phyloP scores from a whole-genome alignment of 139 green algal species.

The Picochlorum costavermella region DNA sequence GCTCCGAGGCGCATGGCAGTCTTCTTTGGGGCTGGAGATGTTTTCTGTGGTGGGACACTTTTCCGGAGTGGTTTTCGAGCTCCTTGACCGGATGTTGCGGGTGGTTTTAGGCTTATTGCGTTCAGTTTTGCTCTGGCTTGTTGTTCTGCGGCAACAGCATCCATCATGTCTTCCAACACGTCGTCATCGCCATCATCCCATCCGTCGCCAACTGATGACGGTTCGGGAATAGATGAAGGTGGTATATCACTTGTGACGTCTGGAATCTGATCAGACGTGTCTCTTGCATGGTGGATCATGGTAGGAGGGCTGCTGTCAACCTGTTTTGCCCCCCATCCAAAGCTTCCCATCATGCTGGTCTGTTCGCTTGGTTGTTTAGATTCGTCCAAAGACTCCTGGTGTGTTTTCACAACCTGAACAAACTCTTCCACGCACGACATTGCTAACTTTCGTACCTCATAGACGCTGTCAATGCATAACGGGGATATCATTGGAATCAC shows the following conservation, averaged over 20 bases:
- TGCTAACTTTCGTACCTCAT: slow-evolving; percentile 47
- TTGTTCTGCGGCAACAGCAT: slow-evolving; percentile 7
- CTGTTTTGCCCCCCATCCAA: slow-evolving; percentile 9
- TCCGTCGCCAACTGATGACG: not conserved
- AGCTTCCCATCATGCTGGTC: not conserved
- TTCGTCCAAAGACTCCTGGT: slow-evolving; percentile 12
- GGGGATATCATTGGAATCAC: slow-evolving; percentile 72
- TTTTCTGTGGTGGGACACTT: not conserved
- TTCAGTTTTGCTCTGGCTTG: slow-evolving; percentile 19
- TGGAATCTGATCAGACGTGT: not conserved
- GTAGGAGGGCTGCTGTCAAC: slow-evolving; percentile 13
- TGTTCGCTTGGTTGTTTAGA: not conserved
- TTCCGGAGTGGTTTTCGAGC: not conserved
- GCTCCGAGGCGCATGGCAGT: slow-evolving; percentile 31
- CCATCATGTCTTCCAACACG: slow-evolving; percentile 29
- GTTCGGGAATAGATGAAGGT: not conserved
- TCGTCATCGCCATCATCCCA: slow-evolving; percentile 27
- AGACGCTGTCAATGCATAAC: slow-evolving; percentile 65
- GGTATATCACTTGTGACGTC: not conserved
- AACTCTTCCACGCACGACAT: slow-evolving; percentile 42
- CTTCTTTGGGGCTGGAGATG: not conserved
- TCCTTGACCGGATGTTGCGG: not conserved
- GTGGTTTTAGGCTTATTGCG: not conserved
- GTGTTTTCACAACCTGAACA: slow-evolving; percentile 17
- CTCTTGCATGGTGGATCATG: not conserved